Conservation (phyloP, 2,329 filamentous ascomycete genomes). For the Trichoderma breve region DNA sequence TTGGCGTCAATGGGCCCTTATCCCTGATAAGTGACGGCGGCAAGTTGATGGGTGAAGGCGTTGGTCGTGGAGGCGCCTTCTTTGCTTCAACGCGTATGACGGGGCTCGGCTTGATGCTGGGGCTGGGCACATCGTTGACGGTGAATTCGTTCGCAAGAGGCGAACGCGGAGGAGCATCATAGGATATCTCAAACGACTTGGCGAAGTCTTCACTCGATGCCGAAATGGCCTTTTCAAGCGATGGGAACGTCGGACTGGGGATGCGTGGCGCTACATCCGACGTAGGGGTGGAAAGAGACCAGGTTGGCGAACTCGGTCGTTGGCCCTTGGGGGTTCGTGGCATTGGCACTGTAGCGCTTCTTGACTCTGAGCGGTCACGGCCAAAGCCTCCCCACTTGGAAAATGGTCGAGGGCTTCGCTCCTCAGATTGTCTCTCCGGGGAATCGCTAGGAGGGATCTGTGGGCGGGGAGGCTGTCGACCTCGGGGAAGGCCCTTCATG, state of each 20-base stretch:
- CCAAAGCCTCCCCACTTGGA: slow-evolving; percentile 16
- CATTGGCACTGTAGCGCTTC: slow-evolving; percentile 36
- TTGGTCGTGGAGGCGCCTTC: slow-evolving; percentile 35
- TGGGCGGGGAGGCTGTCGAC: slow-evolving; percentile 28
- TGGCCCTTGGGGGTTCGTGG: slow-evolving; percentile 33
- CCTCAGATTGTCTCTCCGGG: not conserved
- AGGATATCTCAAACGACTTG: slow-evolving; percentile 32
- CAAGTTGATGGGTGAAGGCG: slow-evolving; percentile 31
- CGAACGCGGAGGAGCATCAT: slow-evolving; percentile 26
- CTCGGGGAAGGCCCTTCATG: slow-evolving; percentile 37
- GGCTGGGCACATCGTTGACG: slow-evolving; percentile 7
- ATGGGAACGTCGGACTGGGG: slow-evolving; percentile 38
- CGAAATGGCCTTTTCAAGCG: slow-evolving; percentile 36
- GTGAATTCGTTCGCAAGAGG: slow-evolving; percentile 33
- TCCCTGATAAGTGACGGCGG: slow-evolving; percentile 25
- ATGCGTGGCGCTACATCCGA: slow-evolving; percentile 34
- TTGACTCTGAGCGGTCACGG: slow-evolving; percentile 30
- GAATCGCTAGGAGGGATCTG: slow-evolving; percentile 19
- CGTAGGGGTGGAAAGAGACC: slow-evolving; percentile 28
- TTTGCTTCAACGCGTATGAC: slow-evolving; percentile 32
- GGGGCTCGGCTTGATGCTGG: slow-evolving; percentile 13
- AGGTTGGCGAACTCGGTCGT: slow-evolving; percentile 10
- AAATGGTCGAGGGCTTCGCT: slow-evolving; percentile 19
- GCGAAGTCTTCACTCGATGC: slow-evolving; percentile 34
- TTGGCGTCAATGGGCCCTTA: slow-evolving; percentile 4